These are phyloP conservation scores for Aspergillus haitiensis DNA, from an alignment of 495 filamentous ascomycete genomes.

Conservation along the genomic window DNA sequence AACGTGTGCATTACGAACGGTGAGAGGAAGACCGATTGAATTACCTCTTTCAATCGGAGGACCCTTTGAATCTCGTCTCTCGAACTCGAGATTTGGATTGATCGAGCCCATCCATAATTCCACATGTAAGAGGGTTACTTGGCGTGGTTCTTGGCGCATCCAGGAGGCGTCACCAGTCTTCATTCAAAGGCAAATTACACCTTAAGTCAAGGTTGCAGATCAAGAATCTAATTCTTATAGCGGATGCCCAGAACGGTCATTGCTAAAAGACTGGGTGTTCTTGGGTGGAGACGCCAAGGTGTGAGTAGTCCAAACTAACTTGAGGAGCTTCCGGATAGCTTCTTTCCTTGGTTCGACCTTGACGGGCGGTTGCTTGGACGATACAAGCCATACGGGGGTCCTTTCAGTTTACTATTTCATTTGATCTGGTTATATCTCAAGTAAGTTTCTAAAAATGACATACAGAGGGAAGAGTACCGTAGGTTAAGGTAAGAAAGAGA, in stretches of 20 bases:
- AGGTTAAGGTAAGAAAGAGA: too few relatives aligned
- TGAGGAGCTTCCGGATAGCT: slow-evolving; percentile 7
- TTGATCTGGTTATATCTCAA: too few relatives aligned
- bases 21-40: background rate
- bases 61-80: slow-evolving; percentile 10
- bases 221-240: slow-evolving; percentile 14
- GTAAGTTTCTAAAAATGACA: too few relatives aligned
- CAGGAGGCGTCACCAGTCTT: slow-evolving; percentile 7
- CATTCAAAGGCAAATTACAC: slow-evolving; percentile 1
- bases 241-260: slow-evolving; percentile 9
- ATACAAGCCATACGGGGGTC: too few relatives aligned
- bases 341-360: background rate
- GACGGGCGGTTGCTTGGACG: too few relatives aligned
- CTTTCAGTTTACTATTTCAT: too few relatives aligned
- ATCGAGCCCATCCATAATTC: slow-evolving; percentile 1
- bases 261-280: slow-evolving; percentile 5
- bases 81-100: background rate
- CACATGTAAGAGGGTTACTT: slow-evolving; percentile 12
- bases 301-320: slow-evolving; percentile 8
- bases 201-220: background rate
- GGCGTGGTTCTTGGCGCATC: slow-evolving; percentile 15
- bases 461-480: too few relatives aligned
- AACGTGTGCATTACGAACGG: background rate
- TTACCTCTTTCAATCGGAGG: slow-evolving; percentile 1
- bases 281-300: slow-evolving; percentile 20